These are phyloP conservation scores for Epithemia pelagica DNA, from an alignment of 108 stramenopile genomes.

Conservation along the genomic window DNA sequence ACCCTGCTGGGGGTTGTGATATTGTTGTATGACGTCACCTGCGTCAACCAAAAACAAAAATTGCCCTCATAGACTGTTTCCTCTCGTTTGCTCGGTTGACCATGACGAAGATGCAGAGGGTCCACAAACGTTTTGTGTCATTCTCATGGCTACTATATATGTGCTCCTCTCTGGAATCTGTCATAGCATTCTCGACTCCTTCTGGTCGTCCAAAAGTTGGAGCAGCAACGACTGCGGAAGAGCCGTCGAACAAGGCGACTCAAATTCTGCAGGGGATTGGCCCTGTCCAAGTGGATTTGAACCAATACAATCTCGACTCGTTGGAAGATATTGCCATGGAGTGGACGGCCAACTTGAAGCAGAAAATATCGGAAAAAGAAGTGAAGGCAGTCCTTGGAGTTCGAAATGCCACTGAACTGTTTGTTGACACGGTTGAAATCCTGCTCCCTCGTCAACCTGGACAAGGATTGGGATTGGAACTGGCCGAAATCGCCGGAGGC, in stretches of 20 bases:
- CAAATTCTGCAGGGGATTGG: conserved; percentile 22
- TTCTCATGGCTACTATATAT: too few relatives aligned
- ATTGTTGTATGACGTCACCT: too few relatives aligned
- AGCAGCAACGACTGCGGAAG: background rate
- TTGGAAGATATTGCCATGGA: conserved; percentile 27
- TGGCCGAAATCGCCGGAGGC: conserved; percentile 75
- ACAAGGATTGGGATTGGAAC: conserved; percentile 57
- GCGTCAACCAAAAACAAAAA: too few relatives aligned
- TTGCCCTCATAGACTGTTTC: too few relatives aligned
- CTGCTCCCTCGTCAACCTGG: conserved; percentile 31
- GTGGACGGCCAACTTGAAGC: conserved; percentile 63
- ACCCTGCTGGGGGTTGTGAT: too few relatives aligned
- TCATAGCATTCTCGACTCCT: too few relatives aligned
- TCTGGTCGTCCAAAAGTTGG: too few relatives aligned
- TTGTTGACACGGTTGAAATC: conserved; percentile 47
- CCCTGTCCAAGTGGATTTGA: conserved; percentile 42
- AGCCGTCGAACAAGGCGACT: conserved; percentile 12
- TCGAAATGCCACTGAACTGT: conserved; percentile 32
- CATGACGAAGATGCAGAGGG: too few relatives aligned
- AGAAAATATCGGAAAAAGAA: conserved; percentile 34
- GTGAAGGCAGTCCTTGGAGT: conserved; percentile 53
- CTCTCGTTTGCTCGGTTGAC: too few relatives aligned
- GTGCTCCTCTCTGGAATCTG: too few relatives aligned
- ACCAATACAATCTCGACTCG: conserved; percentile 62
- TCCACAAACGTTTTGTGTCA: too few relatives aligned